Percentiles rank a stretch among this genome's conserved stretches.
Conservation (phyloP, 2,329 filamentous ascomycete genomes). For the Fusarium sp. region DNA sequence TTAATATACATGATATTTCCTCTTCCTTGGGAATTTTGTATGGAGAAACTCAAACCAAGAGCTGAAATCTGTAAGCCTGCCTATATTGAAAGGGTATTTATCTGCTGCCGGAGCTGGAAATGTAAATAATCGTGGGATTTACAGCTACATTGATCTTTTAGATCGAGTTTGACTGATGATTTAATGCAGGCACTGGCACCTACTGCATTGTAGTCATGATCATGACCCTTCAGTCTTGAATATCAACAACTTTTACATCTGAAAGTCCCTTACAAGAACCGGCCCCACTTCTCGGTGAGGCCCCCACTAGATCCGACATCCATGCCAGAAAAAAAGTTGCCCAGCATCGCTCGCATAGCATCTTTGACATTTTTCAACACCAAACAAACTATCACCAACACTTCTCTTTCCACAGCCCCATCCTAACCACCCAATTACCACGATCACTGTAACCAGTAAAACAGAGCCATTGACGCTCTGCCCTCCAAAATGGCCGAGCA, state of each 20-base stretch:
- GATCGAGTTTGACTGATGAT: too few relatives aligned
- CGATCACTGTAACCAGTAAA: fast-evolving
- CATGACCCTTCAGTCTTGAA: not conserved
- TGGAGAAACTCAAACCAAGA: not conserved
- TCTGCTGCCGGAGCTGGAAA: too few relatives aligned
- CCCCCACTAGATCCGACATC: conserved; percentile 35
- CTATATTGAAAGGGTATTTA: fast-evolving
- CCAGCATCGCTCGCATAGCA: conserved; percentile 6
- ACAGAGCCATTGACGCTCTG: conserved; percentile 26
- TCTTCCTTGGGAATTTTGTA: too few relatives aligned
- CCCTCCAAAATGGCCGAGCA: conserved; percentile 36
- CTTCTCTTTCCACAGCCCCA: not conserved
- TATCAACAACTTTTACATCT: not conserved
- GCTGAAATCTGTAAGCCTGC: not conserved
- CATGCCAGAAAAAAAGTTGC: conserved; percentile 41
- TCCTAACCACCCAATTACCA: not conserved
- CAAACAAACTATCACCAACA: conserved; percentile 5
- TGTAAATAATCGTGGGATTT: too few relatives aligned
- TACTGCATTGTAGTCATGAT: not conserved
- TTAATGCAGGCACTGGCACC: too few relatives aligned
- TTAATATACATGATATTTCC: too few relatives aligned
- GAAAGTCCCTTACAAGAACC: conserved; percentile 6
- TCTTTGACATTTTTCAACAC: conserved; percentile 29
- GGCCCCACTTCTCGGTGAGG: conserved; percentile 29
- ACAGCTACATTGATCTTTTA: too few relatives aligned